Percentiles rank a stretch among this genome's conserved stretches.
phyloP scores from a whole-genome alignment of 1,284 basidiomycete species.

The Cerioporus squamosus region DNA sequence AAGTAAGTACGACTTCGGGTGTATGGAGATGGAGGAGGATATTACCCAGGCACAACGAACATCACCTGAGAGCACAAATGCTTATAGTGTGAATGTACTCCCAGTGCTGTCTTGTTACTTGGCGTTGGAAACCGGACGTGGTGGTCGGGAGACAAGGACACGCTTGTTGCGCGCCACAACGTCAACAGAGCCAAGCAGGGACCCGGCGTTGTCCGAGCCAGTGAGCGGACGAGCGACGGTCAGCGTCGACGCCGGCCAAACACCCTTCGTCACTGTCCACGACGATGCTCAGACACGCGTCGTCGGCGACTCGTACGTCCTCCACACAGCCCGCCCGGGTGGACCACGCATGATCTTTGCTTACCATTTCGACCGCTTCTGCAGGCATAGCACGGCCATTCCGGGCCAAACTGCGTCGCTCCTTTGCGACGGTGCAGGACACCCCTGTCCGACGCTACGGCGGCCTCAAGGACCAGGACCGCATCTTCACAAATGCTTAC shows the following conservation, averaged over 20 bases:
- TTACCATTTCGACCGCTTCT: not conserved
- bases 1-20: no score
- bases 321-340: not conserved
- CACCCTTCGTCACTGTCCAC: slow-evolving; percentile 31
- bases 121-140: no score
- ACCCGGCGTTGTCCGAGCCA: slow-evolving; percentile 26
- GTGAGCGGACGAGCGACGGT: slow-evolving; percentile 18
- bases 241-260: slow-evolving; percentile 22
- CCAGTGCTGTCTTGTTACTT: no score
- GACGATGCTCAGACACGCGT: slow-evolving; percentile 40
- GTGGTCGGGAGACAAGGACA: not conserved
- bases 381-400: slow-evolving; percentile 45
- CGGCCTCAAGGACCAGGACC: slow-evolving; percentile 92
- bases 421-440: slow-evolving; percentile 81
- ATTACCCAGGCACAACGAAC: no score
- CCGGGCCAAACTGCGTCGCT: slow-evolving; percentile 43
- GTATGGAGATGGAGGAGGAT: no score
- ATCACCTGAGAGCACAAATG: no score
- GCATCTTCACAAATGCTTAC: slow-evolving; percentile 91
- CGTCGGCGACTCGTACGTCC: slow-evolving; percentile 33
- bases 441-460: slow-evolving; percentile 87
- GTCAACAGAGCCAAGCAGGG: slow-evolving; percentile 15
- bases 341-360: not conserved
- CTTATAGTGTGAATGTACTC: no score
- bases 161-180: slow-evolving; percentile 7